Conservation (phyloP, 352 stramenopile species). For the Phytophthora citricola region DNA sequence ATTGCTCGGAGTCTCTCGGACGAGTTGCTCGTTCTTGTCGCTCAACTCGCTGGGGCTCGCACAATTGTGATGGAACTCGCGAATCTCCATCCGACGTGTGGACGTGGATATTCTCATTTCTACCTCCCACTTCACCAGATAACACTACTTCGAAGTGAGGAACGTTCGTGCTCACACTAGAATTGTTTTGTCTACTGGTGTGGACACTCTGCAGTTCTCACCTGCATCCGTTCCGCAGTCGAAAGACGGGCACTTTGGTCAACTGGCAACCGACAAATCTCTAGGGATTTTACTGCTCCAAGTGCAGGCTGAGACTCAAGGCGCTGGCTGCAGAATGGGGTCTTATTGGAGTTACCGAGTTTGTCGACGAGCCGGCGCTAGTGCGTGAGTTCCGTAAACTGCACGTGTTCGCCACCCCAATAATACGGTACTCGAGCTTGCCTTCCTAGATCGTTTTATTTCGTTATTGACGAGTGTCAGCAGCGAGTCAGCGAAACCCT, state of each 20-base stretch:
- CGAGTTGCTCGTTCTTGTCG: slow-evolving; percentile 40
- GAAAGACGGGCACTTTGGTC: slow-evolving; percentile 34
- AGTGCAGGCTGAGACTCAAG: slow-evolving; percentile 37
- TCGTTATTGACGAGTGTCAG: slow-evolving; percentile 33
- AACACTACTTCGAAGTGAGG: slow-evolving; percentile 47
- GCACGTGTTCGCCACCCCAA: slow-evolving; percentile 50
- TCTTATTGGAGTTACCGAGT: slow-evolving; percentile 42
- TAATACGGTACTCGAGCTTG: slow-evolving; percentile 55
- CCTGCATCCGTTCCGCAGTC: slow-evolving; percentile 16
- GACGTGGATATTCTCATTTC: slow-evolving; percentile 56
- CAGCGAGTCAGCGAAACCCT: slow-evolving; percentile 38
- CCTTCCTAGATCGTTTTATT: slow-evolving; percentile 31
- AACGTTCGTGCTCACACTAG: slow-evolving; percentile 28
- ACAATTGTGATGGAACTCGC: slow-evolving; percentile 61
- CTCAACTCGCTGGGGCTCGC: slow-evolving; percentile 41
- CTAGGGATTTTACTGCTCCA: slow-evolving; percentile 46
- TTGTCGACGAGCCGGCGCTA: slow-evolving; percentile 44
- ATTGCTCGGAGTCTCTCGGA: slow-evolving; percentile 49
- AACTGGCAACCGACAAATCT: slow-evolving; percentile 60
- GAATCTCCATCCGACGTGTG: slow-evolving; percentile 50
- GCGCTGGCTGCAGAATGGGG: slow-evolving; percentile 39
- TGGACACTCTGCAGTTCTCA: slow-evolving; percentile 47
- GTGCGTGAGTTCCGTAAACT: slow-evolving; percentile 39
- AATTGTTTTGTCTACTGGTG: slow-evolving; percentile 51
- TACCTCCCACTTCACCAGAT: slow-evolving; percentile 55